phyloP scores from a whole-genome alignment of 2,329 filamentous ascomycete genomes.

The Fonsecaea pedrosoi region DNA sequence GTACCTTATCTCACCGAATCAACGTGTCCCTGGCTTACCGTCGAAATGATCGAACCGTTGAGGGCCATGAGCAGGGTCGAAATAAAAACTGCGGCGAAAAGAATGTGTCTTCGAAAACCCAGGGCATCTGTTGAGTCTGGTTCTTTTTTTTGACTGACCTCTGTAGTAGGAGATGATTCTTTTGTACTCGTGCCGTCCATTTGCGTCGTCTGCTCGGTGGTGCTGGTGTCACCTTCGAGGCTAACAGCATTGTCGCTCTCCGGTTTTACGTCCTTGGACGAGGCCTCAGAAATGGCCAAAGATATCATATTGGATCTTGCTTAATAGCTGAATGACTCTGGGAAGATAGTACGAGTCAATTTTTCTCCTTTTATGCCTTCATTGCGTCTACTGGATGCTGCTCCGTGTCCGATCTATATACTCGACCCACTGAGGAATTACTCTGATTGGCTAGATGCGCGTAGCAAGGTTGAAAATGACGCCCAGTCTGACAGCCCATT shows the following conservation, averaged over 20 bases:
- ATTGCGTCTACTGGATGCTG: neutral
- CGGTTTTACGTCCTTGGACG: neutral
- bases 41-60: constrained; percentile 62
- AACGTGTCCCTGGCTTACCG: constrained; percentile 44
- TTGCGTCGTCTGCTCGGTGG: neutral
- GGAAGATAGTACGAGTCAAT: neutral
- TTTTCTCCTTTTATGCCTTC: neutral
- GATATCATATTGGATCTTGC: neutral
- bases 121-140: neutral
- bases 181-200: neutral
- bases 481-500: neutral
- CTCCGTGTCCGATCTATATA: constrained; percentile 8
- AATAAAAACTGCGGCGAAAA: constrained; percentile 50
- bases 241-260: neutral
- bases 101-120: constrained; percentile 33
- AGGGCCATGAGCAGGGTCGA: constrained; percentile 58
- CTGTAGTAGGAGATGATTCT: neutral
- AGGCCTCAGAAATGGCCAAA: neutral
- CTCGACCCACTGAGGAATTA: neutral
- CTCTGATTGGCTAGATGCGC: neutral
- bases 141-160: neutral
- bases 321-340: neutral
- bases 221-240: neutral
- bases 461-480: neutral
- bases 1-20: constrained; percentile 28